Base-by-base conservation (phyloP, 1,139 yeast species). In the Geotrichum aggregatum region DNA sequence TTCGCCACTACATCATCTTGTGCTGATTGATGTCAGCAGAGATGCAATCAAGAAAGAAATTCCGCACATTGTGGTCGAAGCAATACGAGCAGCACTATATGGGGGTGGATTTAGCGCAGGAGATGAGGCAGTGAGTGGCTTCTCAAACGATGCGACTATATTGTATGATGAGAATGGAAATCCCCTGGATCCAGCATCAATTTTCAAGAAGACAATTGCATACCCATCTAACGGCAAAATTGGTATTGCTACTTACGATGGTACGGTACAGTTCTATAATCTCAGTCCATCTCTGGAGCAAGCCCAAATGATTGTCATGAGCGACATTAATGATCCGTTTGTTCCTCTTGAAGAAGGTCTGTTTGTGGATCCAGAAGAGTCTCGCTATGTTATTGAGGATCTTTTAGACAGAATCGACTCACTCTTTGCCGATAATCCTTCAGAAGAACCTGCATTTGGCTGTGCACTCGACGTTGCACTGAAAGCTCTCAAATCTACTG, bases 301-400 rank as follows among this genome's bases (percentile, higher is more conserved):
- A 41, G 77, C 92, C 1, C 87, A 84, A 58, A 76, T 86, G 59
- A 74, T 82, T 34, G 76, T 87, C 4, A 79, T 86, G 44, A 73
- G 84, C 22, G 98, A 92, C 63, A 67, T 87, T 40, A 83, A 80
- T 11, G 94, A 87, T 56, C 86, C 91, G 2, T 88, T 89, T 62
- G 74, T 91, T 24, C 99, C 99, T 3, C 76, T 91, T 56, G 72
- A 73, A 57, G 78, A 77, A 0, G 98, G 97, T 0, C 68, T 91
- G 36, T 89, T 89, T 69, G 96, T 80, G 6, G 89, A 85, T 59
- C 89, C 96, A 0, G 72, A 71, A 6, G 87, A 82, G 56, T 78
- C 88, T 22, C 73, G 82, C 55, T 65, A 69, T 44, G 79, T 80
- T 11, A 82, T 92, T 52, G 87, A 84, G 49, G 82, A 78, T 54